Conservation (phyloP, 2,329 filamentous ascomycete species). For the Claviceps africana region DNA sequence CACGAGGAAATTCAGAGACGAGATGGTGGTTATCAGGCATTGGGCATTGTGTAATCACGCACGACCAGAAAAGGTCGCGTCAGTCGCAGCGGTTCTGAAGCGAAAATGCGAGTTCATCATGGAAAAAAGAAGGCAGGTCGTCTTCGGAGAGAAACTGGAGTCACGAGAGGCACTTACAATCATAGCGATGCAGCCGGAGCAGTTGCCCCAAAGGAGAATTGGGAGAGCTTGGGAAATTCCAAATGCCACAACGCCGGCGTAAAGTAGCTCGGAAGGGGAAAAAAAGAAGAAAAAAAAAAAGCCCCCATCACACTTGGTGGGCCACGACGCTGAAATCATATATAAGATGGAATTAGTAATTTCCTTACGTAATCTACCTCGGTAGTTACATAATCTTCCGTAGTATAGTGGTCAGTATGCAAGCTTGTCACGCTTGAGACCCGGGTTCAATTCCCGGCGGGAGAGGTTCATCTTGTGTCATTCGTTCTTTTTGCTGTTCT, state of each 20-base stretch:
- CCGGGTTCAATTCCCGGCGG: too few species aligned
- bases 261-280: too few species aligned
- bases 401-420: too few species aligned
- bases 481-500: background rate
- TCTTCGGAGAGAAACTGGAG: background rate
- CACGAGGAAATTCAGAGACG: background rate
- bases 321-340: background rate
- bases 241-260: background rate
- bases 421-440: too few species aligned
- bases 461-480: background rate
- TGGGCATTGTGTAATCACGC: slow-evolving; percentile 29
- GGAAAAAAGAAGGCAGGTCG: slow-evolving; percentile 5
- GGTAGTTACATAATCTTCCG: background rate
- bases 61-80: slow-evolving; percentile 28
- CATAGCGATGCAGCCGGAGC: slow-evolving; percentile 17
- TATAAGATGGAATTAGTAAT: too few species aligned
- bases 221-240: background rate
- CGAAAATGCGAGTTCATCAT: slow-evolving; percentile 31
- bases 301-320: background rate
- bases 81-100: slow-evolving; percentile 39
- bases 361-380: background rate
- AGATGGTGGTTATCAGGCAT: slow-evolving; percentile 18
- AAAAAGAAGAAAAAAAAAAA: background rate
- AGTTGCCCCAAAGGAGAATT: background rate
- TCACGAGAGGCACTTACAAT: slow-evolving; percentile 21